These are phyloP conservation scores for Alisma plantagoaquatica DNA, from an alignment of 106 monocot genomes.

Conservation along the genomic window DNA sequence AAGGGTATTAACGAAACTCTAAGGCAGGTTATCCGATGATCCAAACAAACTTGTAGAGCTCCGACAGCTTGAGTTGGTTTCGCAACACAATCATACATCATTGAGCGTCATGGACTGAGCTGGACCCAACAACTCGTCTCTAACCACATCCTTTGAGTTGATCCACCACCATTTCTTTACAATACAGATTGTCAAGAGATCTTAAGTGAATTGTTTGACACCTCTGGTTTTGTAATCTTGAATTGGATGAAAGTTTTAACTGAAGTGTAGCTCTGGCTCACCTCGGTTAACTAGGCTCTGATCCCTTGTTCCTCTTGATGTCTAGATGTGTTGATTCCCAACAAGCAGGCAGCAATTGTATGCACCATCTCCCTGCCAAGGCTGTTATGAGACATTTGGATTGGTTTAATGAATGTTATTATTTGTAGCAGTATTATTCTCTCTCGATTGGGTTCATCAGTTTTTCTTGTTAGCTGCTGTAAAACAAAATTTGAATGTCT, in stretches of 20 bases:
- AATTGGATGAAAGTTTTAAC: conserved; percentile 17
- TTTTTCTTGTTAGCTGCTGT: too few species aligned
- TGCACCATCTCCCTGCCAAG: too few species aligned
- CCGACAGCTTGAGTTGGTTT: conserved; percentile 73
- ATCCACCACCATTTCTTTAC: conserved; percentile 75
- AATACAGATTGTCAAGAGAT: conserved; percentile 70
- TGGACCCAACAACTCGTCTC: conserved; percentile 36
- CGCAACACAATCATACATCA: conserved; percentile 74
- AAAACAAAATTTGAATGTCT: too few species aligned
- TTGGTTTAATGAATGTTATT: too few species aligned
- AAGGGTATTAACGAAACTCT: conserved; percentile 40
- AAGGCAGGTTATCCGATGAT: conserved; percentile 48
- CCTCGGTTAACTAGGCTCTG: too few species aligned
- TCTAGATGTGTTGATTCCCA: too few species aligned
- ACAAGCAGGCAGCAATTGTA: too few species aligned
- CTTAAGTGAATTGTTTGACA: conserved; percentile 18
- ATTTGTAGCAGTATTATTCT: too few species aligned
- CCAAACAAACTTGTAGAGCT: conserved; percentile 58
- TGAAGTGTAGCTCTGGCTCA: too few species aligned
- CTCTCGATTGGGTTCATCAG: too few species aligned
- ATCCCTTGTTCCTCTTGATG: too few species aligned
- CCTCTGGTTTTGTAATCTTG: conserved; percentile 34
- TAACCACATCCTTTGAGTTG: conserved; percentile 64
- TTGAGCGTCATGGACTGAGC: conserved; percentile 59
- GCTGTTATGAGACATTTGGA: too few species aligned